Evolutionary conservation across 192 early-diverging fungal species (phyloP), one percentile per base, ranked within the genome.

Genomic region (Rhizoclosmatium globosum): DNA sequence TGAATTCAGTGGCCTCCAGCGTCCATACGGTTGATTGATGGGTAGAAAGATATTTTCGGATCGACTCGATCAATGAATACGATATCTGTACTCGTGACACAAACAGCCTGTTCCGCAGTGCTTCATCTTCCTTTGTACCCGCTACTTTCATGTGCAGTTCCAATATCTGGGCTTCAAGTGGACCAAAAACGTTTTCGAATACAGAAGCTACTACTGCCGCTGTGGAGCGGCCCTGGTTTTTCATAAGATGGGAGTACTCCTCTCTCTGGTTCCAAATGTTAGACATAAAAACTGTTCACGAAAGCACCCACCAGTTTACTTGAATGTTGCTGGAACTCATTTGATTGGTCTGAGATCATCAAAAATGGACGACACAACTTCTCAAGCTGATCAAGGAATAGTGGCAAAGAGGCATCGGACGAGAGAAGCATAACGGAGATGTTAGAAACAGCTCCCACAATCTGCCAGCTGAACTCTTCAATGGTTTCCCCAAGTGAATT

Each of bases 111-210:
- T 47, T 47, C 6, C 67, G 4, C 15, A 68, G 67, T 11, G 47
- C 67, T 46, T 68, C 67, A 41, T 47, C 41, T 19, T 68, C 67
- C 45, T 68, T 68, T 17, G 67, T 6, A 17, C 23, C 45, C 47
- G 39, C 9, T 7, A 38, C 21, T 0, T 17, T 17, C 9, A 17
- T 53, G 17, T 53, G 50, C 1, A 53, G 17, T 7, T 17, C 17
- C 50, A 17, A 7, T 21, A 64, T 23, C 21, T 64, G 9, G 6
- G n/a, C 21, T 21, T 64, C 61, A 23, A 64, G 61, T 9, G 61
- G 61, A 9, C 61, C 61, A 23, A 64, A 64, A n/a, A 64, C 61
- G 39, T 23, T 64, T 64, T 64, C 61, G 21, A 64, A 19, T 64
- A 21, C 9, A 19, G 21, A 38, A 38, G 21, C 21, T 6, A 64